Evolutionary conservation across 1,284 basidiomycete genomes (phyloP).

Genomic region (Tilletia caries): DNA sequence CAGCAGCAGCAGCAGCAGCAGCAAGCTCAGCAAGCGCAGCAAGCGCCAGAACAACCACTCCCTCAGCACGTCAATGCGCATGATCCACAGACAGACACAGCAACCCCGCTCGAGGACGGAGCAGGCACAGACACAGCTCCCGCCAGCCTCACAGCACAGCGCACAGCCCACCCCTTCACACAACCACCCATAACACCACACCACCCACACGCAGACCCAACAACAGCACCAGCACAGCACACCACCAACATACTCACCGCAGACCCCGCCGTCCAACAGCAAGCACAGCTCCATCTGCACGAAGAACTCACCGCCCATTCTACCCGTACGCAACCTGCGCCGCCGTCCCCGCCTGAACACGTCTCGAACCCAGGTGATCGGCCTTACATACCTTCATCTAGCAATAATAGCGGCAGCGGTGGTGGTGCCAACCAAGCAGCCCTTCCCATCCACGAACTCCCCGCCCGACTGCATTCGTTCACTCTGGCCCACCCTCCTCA

Average conservation of each 20-base stretch:
- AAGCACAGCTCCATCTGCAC: neutral
- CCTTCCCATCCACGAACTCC: slow-evolving; percentile 7
- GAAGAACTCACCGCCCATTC: slow-evolving; percentile 10
- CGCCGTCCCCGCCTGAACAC: neutral
- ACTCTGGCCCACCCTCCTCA: slow-evolving; percentile 6
- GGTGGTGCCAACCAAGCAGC: neutral
- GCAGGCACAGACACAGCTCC: too few species aligned
- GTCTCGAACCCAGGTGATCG: slow-evolving; percentile 1
- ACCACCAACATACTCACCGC: neutral
- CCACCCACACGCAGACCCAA: slow-evolving; percentile 3
- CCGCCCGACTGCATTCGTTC: neutral
- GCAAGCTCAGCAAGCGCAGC: neutral
- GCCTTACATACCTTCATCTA: neutral
- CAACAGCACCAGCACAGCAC: neutral
- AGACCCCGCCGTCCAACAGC: slow-evolving; percentile 4
- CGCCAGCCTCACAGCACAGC: too few species aligned
- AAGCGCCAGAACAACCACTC: too few species aligned
- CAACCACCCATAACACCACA: slow-evolving; percentile 1
- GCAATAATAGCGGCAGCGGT: too few species aligned
- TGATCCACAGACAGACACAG: too few species aligned
- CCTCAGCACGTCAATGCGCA: too few species aligned
- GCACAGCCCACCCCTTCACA: too few species aligned
- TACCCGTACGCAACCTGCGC: neutral
- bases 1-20: neutral
- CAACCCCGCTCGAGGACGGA: too few species aligned